These are phyloP conservation scores for Ophiostoma sp. DNA, from an alignment of 2,329 filamentous ascomycete species.

Conservation along the genomic window DNA sequence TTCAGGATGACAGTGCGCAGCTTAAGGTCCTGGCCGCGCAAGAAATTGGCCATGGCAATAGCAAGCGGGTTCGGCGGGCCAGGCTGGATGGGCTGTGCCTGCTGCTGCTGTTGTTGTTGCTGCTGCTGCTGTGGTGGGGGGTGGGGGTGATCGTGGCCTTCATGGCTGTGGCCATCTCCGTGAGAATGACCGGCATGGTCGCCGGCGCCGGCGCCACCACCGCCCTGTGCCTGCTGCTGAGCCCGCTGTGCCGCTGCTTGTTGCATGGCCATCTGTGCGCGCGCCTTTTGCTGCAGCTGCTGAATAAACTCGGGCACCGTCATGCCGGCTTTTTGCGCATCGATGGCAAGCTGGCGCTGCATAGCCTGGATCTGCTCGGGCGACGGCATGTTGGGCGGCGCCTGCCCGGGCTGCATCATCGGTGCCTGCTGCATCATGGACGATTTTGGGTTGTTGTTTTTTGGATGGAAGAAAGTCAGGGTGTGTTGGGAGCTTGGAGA, in stretches of 20 bases:
- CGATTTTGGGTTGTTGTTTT: not conserved
- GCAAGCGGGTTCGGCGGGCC: constrained; percentile 87
- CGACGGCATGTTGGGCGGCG: constrained; percentile 55
- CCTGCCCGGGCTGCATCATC: constrained; percentile 33
- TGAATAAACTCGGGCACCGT: constrained; percentile 81
- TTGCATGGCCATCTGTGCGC: constrained; percentile 51
- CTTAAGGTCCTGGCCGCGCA: constrained; percentile 83
- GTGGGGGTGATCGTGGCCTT: constrained; percentile 43
- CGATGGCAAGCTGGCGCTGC: constrained; percentile 76
- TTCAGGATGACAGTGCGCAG: constrained; percentile 87
- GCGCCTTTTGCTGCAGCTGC: constrained; percentile 60
- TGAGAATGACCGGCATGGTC: constrained; percentile 35
- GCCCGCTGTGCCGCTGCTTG: constrained; percentile 48
- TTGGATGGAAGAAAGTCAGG: not conserved
- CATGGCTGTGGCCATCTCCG: constrained; percentile 40
- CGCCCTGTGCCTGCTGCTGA: constrained; percentile 37
- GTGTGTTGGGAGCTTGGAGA: not conserved
- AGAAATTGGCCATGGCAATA: constrained; percentile 83
- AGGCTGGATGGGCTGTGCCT: constrained; percentile 66
- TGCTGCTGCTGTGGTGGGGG: constrained; percentile 33
- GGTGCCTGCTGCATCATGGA: constrained; percentile 32
- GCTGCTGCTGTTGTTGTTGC: constrained; percentile 39
- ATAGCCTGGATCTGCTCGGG: constrained; percentile 85
- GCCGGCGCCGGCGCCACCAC: not conserved
- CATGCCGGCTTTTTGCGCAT: constrained; percentile 83